Percentiles rank a stretch among this genome's conserved stretches.
These are phyloP conservation scores for Zygosaccharomyces bailii DNA, from an alignment of 805 yeast genomes.

Conservation along the genomic window DNA sequence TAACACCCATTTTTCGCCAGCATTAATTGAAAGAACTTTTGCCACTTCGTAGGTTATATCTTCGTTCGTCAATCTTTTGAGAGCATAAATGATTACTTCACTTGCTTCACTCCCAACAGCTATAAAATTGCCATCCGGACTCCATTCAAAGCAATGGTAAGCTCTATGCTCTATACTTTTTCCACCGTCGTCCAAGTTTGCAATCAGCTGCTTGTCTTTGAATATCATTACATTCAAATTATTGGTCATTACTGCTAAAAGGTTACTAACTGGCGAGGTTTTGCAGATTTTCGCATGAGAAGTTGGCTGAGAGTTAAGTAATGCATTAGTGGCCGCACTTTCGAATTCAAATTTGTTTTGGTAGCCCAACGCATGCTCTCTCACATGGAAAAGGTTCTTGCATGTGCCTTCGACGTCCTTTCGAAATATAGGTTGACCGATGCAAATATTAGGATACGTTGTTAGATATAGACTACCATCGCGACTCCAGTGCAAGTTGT, in stretches of 20 bases:
- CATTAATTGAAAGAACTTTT: slow-evolving; percentile 4
- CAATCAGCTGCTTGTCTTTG: slow-evolving; percentile 13
- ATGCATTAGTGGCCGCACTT: slow-evolving; percentile 20
- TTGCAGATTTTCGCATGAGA: slow-evolving; percentile 22
- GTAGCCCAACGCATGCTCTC: slow-evolving; percentile 21
- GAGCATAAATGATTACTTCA: slow-evolving; percentile 20
- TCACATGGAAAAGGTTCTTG: slow-evolving; percentile 29
- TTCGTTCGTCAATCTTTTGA: slow-evolving; percentile 4
- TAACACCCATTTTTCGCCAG: slow-evolving; percentile 24
- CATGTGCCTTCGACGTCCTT: slow-evolving; percentile 18
- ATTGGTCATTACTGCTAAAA: slow-evolving; percentile 29
- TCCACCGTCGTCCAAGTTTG: slow-evolving; percentile 24
- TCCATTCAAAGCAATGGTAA: slow-evolving; percentile 32
- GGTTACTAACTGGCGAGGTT: slow-evolving; percentile 22
- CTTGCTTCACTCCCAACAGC: slow-evolving; percentile 30
- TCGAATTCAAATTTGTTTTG: slow-evolving; percentile 32
- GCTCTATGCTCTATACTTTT: slow-evolving; percentile 15
- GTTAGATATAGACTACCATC: slow-evolving; percentile 32
- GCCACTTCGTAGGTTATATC: slow-evolving; percentile 1
- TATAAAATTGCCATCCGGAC: slow-evolving; percentile 21
- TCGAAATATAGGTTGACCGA: slow-evolving; percentile 28
- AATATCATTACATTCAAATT: slow-evolving; percentile 30
- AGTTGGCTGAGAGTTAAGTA: slow-evolving; percentile 32
- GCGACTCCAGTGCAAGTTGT: slow-evolving; percentile 29
- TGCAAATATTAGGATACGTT: slow-evolving; percentile 28